Conservation (phyloP, 1,284 basidiomycete genomes). For the Malassezia furfur region DNA sequence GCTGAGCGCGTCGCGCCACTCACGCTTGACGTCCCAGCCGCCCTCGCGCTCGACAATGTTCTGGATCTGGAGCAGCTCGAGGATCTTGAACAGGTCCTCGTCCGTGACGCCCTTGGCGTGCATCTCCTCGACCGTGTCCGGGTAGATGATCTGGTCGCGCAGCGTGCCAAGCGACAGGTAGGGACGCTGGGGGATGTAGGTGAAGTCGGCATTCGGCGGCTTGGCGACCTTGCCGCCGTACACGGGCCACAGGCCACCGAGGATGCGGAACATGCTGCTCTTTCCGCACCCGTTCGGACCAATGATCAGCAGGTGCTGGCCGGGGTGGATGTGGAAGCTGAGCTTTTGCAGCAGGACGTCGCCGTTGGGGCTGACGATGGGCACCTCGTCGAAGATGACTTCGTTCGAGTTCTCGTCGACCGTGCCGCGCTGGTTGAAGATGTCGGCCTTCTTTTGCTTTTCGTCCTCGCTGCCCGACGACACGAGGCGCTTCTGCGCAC, state of each 20-base stretch:
- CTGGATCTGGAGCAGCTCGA: conserved; percentile 75
- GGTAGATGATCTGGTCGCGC: conserved; percentile 74
- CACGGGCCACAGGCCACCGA: conserved; percentile 93
- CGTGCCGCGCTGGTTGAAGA: conserved; percentile 68
- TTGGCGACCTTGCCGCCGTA: conserved; percentile 91
- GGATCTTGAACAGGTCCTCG: conserved; percentile 62
- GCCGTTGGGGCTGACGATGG: conserved; percentile 91
- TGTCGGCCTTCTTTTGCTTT: conserved; percentile 60
- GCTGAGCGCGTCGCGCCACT: conserved; percentile 86
- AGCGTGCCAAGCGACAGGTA: conserved; percentile 87
- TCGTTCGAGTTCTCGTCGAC: conserved; percentile 53
- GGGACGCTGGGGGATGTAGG: conserved; percentile 89
- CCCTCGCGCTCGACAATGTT: conserved; percentile 87
- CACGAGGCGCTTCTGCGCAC: conserved; percentile 79
- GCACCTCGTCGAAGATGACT: conserved; percentile 83
- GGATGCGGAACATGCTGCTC: conserved; percentile 69
- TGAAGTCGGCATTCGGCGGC: conserved; percentile 77
- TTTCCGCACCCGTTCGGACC: conserved; percentile 61
- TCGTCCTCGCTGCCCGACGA: conserved; percentile 61
- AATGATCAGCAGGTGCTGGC: conserved; percentile 56
- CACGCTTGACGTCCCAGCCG: conserved; percentile 76
- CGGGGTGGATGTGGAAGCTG: conserved; percentile 79
- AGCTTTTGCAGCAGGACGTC: conserved; percentile 69
- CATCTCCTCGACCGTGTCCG: conserved; percentile 60
- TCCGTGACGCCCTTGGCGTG: conserved; percentile 53